phyloP scores from a whole-genome alignment of 345 rosid species.

The Rhizophora mangle region DNA sequence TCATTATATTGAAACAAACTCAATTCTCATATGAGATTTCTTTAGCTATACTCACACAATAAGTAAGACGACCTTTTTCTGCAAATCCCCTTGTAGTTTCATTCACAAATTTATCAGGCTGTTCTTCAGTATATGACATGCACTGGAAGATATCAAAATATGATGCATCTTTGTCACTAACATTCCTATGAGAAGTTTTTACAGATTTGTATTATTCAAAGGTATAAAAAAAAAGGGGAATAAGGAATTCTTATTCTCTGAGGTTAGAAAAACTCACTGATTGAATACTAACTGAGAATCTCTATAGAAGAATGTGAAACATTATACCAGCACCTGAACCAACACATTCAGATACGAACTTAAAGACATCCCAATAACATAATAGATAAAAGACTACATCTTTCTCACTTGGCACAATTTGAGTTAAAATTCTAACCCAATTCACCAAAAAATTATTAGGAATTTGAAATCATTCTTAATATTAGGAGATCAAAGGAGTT shows the following conservation, averaged over 20 bases:
- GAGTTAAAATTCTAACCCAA: too few species aligned
- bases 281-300: conserved; percentile 44
- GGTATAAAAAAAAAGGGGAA: not conserved
- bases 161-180: too few species aligned
- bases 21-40: too few species aligned
- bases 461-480: not conserved
- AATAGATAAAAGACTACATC: conserved; percentile 5
- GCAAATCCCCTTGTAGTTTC: too few species aligned
- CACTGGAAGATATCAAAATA: too few species aligned
- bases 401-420: conserved; percentile 4
- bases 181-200: not conserved
- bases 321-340: conserved; percentile 60
- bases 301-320: conserved; percentile 49
- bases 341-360: conserved; percentile 47
- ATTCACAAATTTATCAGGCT: too few species aligned
- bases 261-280: conserved; percentile 57
- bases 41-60: too few species aligned
- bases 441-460: too few species aligned
- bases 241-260: conserved; percentile 28
- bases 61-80: too few species aligned
- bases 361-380: conserved; percentile 27
- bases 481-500: not conserved
- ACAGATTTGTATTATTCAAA: conserved; percentile 7
- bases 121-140: too few species aligned
- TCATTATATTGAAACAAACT: not conserved